Evolutionary conservation across 2,329 filamentous ascomycete species (phyloP).

Genomic region (Fusarium stilboides): DNA sequence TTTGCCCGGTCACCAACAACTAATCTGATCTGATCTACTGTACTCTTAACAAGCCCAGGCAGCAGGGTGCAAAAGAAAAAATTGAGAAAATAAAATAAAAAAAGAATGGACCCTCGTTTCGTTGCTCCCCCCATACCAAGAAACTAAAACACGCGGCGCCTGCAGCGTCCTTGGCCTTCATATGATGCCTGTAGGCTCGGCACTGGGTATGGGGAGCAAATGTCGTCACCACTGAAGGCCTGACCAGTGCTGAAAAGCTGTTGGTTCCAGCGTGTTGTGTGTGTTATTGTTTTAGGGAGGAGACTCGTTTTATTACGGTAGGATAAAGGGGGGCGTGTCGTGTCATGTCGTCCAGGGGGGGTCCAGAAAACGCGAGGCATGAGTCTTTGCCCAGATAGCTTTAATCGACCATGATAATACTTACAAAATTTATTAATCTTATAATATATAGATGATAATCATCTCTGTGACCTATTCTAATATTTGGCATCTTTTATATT

Average conservation of each 20-base stretch:
- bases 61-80: not conserved
- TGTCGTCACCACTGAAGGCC: slow-evolving; percentile 38
- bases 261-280: slow-evolving; percentile 19
- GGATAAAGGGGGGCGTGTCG: slow-evolving; percentile 34
- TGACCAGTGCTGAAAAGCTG: slow-evolving; percentile 15
- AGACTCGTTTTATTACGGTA: slow-evolving; percentile 22
- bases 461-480: too few species aligned
- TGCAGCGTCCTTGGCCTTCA: slow-evolving; percentile 13
- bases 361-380: too few species aligned
- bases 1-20: not conserved
- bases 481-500: too few species aligned
- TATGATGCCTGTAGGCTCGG: slow-evolving; percentile 9
- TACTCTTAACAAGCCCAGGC: not conserved
- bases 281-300: slow-evolving; percentile 30
- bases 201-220: slow-evolving; percentile 11
- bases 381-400: too few species aligned
- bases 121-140: slow-evolving; percentile 11
- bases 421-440: too few species aligned
- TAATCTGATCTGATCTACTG: slow-evolving; percentile 21
- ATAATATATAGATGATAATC: too few species aligned
- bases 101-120: slow-evolving; percentile 35
- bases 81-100: slow-evolving; percentile 12
- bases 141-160: slow-evolving; percentile 42
- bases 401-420: too few species aligned
- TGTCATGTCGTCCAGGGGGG: too few species aligned